Percentiles rank a stretch among this genome's conserved stretches.
Conservation (phyloP, 495 filamentous ascomycete species). For the Amphirosellinia nigrospora region DNA sequence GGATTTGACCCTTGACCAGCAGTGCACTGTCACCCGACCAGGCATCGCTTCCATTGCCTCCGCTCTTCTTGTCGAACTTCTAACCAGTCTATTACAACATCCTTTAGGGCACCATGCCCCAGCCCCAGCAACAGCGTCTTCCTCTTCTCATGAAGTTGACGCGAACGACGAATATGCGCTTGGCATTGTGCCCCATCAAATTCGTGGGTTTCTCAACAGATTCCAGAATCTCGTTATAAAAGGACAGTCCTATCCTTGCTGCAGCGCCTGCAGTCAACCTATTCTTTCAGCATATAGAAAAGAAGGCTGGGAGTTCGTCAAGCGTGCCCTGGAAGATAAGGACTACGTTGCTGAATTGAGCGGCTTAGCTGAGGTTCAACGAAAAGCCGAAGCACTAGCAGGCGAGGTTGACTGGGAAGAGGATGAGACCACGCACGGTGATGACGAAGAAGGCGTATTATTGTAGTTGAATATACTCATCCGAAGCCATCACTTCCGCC, state of each 20-base stretch:
- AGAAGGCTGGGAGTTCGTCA: conserved; percentile 88
- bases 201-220: conserved; percentile 86
- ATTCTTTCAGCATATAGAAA: conserved; percentile 73
- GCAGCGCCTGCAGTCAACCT: conserved; percentile 85
- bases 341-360: conserved; percentile 91
- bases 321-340: conserved; percentile 79
- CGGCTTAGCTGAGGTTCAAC: conserved; percentile 89
- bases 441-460: conserved; percentile 54
- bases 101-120: conserved; percentile 68
- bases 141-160: conserved; percentile 58
- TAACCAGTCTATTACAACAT: conserved; percentile 89
- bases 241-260: conserved; percentile 85
- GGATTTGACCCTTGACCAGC: conserved; percentile 93
- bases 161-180: conserved; percentile 70
- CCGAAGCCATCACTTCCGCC: conserved; percentile 29
- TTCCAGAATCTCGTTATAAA: conserved; percentile 85
- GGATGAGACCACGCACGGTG: conserved; percentile 45
- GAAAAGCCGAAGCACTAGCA: conserved; percentile 67
- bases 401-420: conserved; percentile 55
- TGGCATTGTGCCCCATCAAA: conserved; percentile 88
- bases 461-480: conserved; percentile 32
- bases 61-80: conserved; percentile 86
- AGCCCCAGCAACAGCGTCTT: conserved; percentile 45
- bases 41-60: conserved; percentile 92
- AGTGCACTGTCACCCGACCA: conserved; percentile 96